Percentiles rank a stretch among this genome's conserved stretches.
Conservation (phyloP, 768 basidiomycete species). For the Macrolepiota albuminosa region DNA sequence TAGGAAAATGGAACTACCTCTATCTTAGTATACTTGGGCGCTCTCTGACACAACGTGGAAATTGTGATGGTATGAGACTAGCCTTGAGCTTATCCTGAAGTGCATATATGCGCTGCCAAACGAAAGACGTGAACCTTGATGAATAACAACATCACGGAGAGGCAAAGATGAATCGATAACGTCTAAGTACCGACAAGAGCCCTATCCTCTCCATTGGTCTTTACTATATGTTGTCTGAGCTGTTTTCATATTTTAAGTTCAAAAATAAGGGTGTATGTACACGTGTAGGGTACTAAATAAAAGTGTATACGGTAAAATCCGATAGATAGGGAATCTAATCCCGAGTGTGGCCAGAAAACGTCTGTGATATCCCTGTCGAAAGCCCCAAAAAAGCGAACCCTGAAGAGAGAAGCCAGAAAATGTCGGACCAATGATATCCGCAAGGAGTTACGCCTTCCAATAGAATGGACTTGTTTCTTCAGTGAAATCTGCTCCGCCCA, state of each 20-base stretch:
- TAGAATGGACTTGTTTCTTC: background rate
- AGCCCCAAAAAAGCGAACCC: background rate
- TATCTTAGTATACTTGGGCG: background rate
- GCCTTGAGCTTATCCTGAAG: background rate
- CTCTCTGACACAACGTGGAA: background rate
- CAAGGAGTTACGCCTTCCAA: conserved; percentile 1
- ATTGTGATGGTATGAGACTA: background rate
- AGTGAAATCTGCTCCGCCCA: conserved; percentile 3
- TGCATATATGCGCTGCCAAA: background rate
- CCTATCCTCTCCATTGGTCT: background rate
- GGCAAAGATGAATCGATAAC: background rate
- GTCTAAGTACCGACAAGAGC: background rate
- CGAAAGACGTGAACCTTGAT: background rate
- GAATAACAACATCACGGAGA: background rate
- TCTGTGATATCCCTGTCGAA: background rate
- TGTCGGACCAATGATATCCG: background rate
- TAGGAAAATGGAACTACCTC: background rate
- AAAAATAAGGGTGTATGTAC: background rate
- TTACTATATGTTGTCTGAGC: background rate
- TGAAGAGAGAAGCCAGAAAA: background rate
- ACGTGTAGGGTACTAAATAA: background rate
- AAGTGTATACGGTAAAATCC: background rate
- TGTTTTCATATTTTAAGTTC: background rate
- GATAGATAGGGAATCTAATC: background rate
- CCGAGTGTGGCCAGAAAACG: background rate